phyloP scores from a whole-genome alignment of 345 rosid species.

The Litchi chinensis region DNA sequence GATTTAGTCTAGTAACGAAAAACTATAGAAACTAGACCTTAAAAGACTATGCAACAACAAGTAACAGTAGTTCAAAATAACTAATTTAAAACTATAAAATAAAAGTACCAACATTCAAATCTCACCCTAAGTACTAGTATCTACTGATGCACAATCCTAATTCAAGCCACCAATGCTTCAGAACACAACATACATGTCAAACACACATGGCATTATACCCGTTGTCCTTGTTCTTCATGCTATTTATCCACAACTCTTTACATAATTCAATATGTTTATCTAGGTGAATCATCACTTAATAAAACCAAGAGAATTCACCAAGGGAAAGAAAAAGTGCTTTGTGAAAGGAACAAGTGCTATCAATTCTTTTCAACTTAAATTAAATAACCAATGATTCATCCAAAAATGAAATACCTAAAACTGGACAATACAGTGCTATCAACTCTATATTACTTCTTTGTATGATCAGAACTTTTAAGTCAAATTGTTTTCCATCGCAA shows the following conservation, averaged over 20 bases:
- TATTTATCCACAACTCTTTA: background rate
- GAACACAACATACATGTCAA: background rate
- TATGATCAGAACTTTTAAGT: background rate
- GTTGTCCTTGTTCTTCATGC: background rate
- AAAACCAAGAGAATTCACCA: too few relatives aligned
- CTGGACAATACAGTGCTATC: background rate
- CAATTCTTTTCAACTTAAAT: too few relatives aligned
- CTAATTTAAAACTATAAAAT: background rate
- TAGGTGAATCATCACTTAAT: too few relatives aligned
- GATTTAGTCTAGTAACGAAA: background rate
- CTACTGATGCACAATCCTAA: background rate
- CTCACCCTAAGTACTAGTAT: background rate
- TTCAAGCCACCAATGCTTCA: background rate
- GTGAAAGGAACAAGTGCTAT: background rate
- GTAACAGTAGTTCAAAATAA: too few relatives aligned
- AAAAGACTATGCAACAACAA: background rate
- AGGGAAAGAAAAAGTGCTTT: background rate
- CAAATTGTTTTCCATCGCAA: background rate
- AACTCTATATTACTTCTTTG: background rate
- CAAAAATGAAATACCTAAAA: too few relatives aligned
- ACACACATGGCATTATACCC: background rate
- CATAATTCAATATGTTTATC: background rate
- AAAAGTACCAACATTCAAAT: background rate
- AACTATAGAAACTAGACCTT: background rate
- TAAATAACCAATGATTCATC: too few relatives aligned